These are phyloP conservation scores for Backusella sp. DNA, from an alignment of 192 early-diverging fungal genomes.

Conservation along the genomic window DNA sequence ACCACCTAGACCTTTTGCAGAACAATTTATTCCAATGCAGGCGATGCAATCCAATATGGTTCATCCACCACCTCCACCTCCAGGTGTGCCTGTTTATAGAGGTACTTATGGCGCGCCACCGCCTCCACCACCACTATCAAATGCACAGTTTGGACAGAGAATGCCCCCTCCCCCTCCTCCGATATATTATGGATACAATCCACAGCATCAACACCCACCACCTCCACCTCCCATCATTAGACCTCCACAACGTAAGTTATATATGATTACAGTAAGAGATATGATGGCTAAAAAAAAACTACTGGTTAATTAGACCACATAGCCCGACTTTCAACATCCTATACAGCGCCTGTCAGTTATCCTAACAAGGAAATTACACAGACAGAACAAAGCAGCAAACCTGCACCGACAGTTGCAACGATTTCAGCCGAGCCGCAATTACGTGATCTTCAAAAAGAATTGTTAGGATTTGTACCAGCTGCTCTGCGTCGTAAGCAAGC, in stretches of 20 bases:
- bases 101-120: neutral
- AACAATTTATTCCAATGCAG: conserved; percentile 20
- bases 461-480: conserved; percentile 69
- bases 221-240: conserved; percentile 16
- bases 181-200: neutral
- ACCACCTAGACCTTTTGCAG: conserved; percentile 38
- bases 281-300: neutral
- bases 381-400: neutral
- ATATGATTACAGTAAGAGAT: neutral
- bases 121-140: conserved; percentile 18
- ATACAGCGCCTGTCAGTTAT: neutral
- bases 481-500: conserved; percentile 55
- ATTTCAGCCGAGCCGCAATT: conserved; percentile 77
- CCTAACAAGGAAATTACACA: neutral
- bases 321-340: neutral
- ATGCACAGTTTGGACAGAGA: conserved; percentile 15
- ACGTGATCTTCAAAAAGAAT: conserved; percentile 80
- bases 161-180: conserved; percentile 20
- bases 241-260: conserved; percentile 5
- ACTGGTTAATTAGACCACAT: neutral
- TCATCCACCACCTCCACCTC: conserved; percentile 22
- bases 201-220: conserved; percentile 6
- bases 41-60: neutral
- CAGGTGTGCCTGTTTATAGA: conserved; percentile 1
- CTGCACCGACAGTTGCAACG: conserved; percentile 34